Percentiles rank a stretch among this genome's conserved stretches.
phyloP scores from a whole-genome alignment of 176 grass and related monocot genomes.

The Rhynchospora tenuis region DNA sequence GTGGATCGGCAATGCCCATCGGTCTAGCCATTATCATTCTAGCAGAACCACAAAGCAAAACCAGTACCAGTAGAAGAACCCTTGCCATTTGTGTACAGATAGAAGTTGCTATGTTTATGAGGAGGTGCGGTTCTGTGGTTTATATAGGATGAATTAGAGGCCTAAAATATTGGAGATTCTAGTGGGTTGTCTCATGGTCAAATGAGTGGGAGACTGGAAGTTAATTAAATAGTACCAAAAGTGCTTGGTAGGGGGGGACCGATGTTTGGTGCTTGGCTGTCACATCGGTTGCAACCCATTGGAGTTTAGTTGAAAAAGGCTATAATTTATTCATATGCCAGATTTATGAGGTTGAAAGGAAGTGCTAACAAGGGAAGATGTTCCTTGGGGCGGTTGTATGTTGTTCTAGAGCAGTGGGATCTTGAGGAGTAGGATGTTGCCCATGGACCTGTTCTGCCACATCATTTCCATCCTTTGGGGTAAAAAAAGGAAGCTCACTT shows the following conservation, averaged over 20 bases:
- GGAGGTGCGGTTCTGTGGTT: not conserved
- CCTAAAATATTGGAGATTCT: constrained; percentile 12
- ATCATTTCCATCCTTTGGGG: not conserved
- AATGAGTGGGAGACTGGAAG: not conserved
- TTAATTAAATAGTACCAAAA: constrained; percentile 9
- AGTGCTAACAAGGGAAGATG: constrained; percentile 37
- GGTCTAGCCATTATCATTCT: constrained; percentile 25
- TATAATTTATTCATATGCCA: not conserved
- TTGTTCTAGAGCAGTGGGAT: constrained; percentile 1
- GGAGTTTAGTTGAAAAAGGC: not conserved
- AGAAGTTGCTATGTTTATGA: constrained; percentile 18
- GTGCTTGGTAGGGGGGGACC: constrained; percentile 23
- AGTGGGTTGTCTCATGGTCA: not conserved
- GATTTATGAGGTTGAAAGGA: constrained; percentile 14
- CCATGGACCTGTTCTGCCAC: not conserved
- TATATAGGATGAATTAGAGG: not conserved
- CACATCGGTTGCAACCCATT: constrained; percentile 18
- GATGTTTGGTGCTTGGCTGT: constrained; percentile 38
- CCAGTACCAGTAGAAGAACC: constrained; percentile 22
- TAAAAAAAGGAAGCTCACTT: not conserved
- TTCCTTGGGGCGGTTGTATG: constrained; percentile 27
- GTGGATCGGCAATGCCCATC: constrained; percentile 35
- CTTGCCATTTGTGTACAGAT: not conserved
- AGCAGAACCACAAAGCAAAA: not conserved
- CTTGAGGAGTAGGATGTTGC: not conserved